phyloP scores from a whole-genome alignment of 768 basidiomycete genomes.

The Suillus placidus region DNA sequence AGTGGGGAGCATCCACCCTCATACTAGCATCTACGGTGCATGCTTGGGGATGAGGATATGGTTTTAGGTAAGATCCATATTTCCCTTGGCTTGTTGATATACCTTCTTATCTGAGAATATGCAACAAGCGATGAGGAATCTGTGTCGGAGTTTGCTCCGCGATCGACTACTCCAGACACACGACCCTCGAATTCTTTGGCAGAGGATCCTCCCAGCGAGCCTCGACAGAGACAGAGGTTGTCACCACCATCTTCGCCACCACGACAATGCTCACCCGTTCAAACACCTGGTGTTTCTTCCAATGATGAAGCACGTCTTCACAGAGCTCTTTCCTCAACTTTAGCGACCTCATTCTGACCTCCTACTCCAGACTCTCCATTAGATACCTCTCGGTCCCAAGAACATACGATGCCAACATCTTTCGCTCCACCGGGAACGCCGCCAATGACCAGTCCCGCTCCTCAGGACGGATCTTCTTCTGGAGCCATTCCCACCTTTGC shows the following conservation, averaged over 20 bases:
- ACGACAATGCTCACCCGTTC: conserved; percentile 20
- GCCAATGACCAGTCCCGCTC: conserved; percentile 12
- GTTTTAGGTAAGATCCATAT: conserved; percentile 21
- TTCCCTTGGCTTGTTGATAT: conserved; percentile 3
- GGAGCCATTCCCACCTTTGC: conserved; percentile 21
- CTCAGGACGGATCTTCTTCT: conserved; percentile 13
- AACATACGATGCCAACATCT: conserved; percentile 8
- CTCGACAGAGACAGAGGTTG: conserved; percentile 31
- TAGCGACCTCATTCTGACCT: conserved; percentile 13
- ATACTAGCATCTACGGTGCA: conserved; percentile 15
- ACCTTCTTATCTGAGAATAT: not conserved
- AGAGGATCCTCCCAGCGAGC: conserved; percentile 26
- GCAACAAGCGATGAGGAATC: conserved; percentile 45
- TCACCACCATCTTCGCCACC: conserved; percentile 23
- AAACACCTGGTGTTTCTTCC: conserved; percentile 8
- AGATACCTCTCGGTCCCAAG: conserved; percentile 1
- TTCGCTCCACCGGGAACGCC: conserved; percentile 32
- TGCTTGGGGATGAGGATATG: conserved; percentile 22
- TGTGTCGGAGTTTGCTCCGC: conserved; percentile 18
- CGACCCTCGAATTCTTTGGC: conserved; percentile 17
- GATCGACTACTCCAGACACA: conserved; percentile 32
- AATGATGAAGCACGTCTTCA: conserved; percentile 22
- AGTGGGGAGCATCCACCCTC: conserved; percentile 26
- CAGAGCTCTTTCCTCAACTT: conserved; percentile 26
- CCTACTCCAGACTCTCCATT: conserved; percentile 7